Base-by-base conservation (phyloP, 179 eudicot species). In the Gypsophila paniculata region DNA sequence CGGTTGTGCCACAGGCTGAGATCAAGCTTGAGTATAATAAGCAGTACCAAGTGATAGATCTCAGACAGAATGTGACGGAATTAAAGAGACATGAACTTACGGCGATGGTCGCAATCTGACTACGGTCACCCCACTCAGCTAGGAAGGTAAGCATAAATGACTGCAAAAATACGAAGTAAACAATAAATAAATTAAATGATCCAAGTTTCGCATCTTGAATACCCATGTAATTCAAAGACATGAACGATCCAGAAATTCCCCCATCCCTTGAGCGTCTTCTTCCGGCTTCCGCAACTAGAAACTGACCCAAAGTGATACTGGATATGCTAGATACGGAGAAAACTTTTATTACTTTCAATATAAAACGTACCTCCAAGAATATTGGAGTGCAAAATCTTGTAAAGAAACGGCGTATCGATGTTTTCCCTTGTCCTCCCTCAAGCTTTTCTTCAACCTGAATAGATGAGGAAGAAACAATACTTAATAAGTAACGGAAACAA, bases 101-200 rank as follows among this genome's bases (percentile, higher is more conserved):
- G 61, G 99, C 99, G 79, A 95, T 95, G 70, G 98, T 95, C 23
- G 99, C 98, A 58, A 92, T 95, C 85, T 95, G 99, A 80, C 99
- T 95, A 74, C 98, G 98, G 71, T 95, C 99, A 6, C 99, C 99
- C 99, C 99, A 95, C 76, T 95, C 99, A n/a, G 99, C 99, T 68
- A 95, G 82, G 84, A 95, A 95, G 72, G 99, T 95, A 79, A 95
- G 85, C 51, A 95, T 92, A 68, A 95, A 95, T 11, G 99, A 87
- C 98, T 95, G 96, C 89, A 68, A 60, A 72, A 55, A 76, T 55
- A 71, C 29, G 51, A 36, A 72, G 46, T 7, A 49, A 36, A 5
- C 44, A 23, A 6, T 42, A 3, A 14, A 1, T 25, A 48, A 12
- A 18, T 68, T 19, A 61, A 42, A 51, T 29, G 15, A 61, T 5